A percentile compares a stretch with the other conserved stretches of the same genome.
Evolutionary conservation across 2,329 filamentous ascomycete species (phyloP).

Genomic region (Zymoseptoria brevis): DNA sequence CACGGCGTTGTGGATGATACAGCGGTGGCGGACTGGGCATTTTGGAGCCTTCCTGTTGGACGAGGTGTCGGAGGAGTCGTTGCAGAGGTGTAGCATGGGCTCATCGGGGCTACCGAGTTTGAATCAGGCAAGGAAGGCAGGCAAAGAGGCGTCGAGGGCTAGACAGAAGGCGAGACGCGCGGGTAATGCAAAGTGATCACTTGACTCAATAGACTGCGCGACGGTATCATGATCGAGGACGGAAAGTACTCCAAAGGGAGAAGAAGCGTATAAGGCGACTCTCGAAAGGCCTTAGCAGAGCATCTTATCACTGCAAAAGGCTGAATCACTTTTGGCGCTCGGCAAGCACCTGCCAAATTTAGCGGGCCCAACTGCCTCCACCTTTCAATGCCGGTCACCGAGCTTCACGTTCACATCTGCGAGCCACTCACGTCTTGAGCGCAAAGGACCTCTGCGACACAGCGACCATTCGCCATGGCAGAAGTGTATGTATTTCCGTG

Average conservation of each 20-base stretch:
- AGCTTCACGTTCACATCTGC: background rate
- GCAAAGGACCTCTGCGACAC: background rate
- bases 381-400: background rate
- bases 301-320: background rate
- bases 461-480: background rate
- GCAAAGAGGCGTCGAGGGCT: conserved; percentile 44
- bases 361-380: background rate
- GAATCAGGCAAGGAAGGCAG: conserved; percentile 60
- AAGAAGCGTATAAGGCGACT: background rate
- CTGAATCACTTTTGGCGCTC: background rate
- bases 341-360: background rate
- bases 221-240: background rate
- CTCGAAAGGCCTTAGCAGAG: background rate
- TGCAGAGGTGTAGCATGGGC: conserved; percentile 45
- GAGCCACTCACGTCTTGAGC: background rate
- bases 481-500: background rate
- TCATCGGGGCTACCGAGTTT: conserved; percentile 42
- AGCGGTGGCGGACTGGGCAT: conserved; percentile 70
- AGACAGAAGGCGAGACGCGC: conserved; percentile 12
- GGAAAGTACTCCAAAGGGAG: background rate
- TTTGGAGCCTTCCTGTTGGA: conserved; percentile 76
- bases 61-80: conserved; percentile 54
- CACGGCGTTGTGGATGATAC: conserved; percentile 71
- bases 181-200: background rate
- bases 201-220: background rate